These are phyloP conservation scores for Whalleya microplaca DNA, from an alignment of 2,329 filamentous ascomycete genomes.

Conservation along the genomic window DNA sequence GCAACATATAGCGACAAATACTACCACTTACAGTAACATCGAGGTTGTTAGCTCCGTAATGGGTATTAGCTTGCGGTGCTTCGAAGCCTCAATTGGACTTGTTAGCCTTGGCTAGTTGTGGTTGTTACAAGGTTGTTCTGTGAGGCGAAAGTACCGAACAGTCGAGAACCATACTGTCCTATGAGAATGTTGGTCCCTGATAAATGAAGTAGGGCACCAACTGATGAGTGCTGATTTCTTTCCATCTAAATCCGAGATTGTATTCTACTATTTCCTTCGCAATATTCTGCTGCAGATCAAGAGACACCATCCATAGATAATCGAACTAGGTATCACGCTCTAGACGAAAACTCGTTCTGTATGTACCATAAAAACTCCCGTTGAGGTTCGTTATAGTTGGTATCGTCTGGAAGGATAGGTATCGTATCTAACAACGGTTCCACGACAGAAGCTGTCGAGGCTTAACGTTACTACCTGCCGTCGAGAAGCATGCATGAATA, in stretches of 20 bases:
- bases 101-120: constrained; percentile 16
- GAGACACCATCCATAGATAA: constrained; percentile 9
- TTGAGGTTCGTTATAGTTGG: constrained; percentile 15
- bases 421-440: constrained; percentile 18
- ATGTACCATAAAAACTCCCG: constrained; percentile 7
- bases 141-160: background rate
- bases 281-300: constrained; percentile 15
- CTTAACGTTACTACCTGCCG: constrained; percentile 31
- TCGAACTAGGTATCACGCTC: constrained; percentile 9
- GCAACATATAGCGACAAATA: constrained; percentile 27
- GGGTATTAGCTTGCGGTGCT: constrained; percentile 17
- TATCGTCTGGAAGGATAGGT: constrained; percentile 5
- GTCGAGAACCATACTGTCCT: constrained; percentile 1
- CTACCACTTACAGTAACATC: constrained; percentile 25
- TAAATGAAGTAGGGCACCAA: background rate
- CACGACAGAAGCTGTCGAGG: constrained; percentile 16
- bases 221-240: background rate
- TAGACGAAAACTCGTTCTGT: constrained; percentile 7
- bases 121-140: background rate
- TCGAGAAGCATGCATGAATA: constrained; percentile 16
- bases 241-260: constrained; percentile 16
- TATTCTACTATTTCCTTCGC: constrained; percentile 15
- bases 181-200: constrained; percentile 8
- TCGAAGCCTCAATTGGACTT: constrained; percentile 28
- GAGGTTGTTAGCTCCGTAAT: constrained; percentile 17